Base-by-base conservation (phyloP, 2,329 filamentous ascomycete species). In the Claviceps purpurea region DNA sequence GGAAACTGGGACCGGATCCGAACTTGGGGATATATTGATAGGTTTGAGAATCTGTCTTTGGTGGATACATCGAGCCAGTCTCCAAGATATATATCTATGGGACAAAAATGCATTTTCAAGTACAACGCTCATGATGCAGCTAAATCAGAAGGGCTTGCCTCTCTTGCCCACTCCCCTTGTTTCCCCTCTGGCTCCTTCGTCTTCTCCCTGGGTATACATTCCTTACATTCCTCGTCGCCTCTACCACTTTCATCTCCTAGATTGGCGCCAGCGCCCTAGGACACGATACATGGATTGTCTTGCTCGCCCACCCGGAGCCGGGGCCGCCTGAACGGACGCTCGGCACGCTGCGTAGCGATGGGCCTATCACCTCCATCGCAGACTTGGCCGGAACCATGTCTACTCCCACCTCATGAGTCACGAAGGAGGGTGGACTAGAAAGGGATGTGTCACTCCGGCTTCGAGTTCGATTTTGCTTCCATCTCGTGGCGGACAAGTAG, bases 301-400 rank as follows among this genome's bases (percentile, higher is more conserved):
- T 52, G 26, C 38, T 46, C 10, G 40, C 51, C 46, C 46, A 52
- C 34, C 40, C 39, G 20, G 46, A 48, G 2, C 46, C 46, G 18
- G 46, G 47, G 8, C 51, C 47, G n/a, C 41, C 46, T 5, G 41
- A 44, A 2, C 18, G 46, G 34, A 52, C 22, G n/a, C 51, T 52
- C 34, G 51, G 51, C 39, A 47, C 47, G 30, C 51, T 49, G 6
- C 40, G 14, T 3, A 52, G 41, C 18, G 22, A 39, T 13, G 51
- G 51, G 11, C 46, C 46, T n/a, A 30, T 22, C 41, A 39, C 30
- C 41, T 14, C 18, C 14, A 13, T 42, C 1, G 16, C 8, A 37
- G n/a, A 11, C 8, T 6, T 46, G n/a, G 44, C 10, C 10, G 44
- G 2, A 8, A 16, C 2, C 6, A 4, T 10, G 5, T n/a, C 34